Percentiles rank a stretch among this genome's conserved stretches.
phyloP scores from a whole-genome alignment of 768 basidiomycete species.

The Podaxis carcinomalis region DNA sequence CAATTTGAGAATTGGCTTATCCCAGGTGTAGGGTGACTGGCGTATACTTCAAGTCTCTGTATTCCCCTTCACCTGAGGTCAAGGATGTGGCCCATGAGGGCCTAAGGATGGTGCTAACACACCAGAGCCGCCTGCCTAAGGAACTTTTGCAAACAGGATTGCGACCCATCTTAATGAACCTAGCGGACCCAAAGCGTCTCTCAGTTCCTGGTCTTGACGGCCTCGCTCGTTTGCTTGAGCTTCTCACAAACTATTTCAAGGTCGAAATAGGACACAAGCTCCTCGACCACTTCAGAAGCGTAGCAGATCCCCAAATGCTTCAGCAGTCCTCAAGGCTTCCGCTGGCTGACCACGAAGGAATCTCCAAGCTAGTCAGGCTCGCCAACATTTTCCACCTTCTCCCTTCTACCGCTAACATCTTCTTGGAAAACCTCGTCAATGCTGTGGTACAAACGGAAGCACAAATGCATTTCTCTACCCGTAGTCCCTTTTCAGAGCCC shows the following conservation, averaged over 20 bases:
- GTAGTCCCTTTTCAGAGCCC: slow-evolving; percentile 90
- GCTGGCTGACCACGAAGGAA: slow-evolving; percentile 82
- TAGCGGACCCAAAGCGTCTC: slow-evolving; percentile 92
- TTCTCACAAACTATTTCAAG: slow-evolving; percentile 98
- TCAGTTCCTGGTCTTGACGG: slow-evolving; percentile 92
- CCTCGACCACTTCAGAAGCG: slow-evolving; percentile 90
- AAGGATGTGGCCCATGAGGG: slow-evolving; percentile 96
- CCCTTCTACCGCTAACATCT: slow-evolving; percentile 89
- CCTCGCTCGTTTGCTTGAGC: slow-evolving; percentile 85
- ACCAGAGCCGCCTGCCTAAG: slow-evolving; percentile 90
- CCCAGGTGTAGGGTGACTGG: slow-evolving; percentile 67
- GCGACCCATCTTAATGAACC: slow-evolving; percentile 95
- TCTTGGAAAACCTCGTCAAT: slow-evolving; percentile 83
- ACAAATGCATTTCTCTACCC: slow-evolving; percentile 83
- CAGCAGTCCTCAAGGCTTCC: slow-evolving; percentile 76
- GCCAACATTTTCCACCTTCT: slow-evolving; percentile 97
- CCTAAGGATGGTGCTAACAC: slow-evolving; percentile 79
- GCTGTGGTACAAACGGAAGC: slow-evolving; percentile 90
- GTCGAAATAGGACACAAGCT: slow-evolving; percentile 98
- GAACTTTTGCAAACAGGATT: slow-evolving; percentile 93
- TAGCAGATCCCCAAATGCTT: slow-evolving; percentile 87
- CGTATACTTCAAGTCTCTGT: slow-evolving; percentile 98
- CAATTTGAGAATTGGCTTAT: neutral
- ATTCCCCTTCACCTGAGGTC: slow-evolving; percentile 85
- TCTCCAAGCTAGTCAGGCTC: slow-evolving; percentile 90